phyloP scores from a whole-genome alignment of 306 rosid genomes.

The Luffa aegyptiaca region DNA sequence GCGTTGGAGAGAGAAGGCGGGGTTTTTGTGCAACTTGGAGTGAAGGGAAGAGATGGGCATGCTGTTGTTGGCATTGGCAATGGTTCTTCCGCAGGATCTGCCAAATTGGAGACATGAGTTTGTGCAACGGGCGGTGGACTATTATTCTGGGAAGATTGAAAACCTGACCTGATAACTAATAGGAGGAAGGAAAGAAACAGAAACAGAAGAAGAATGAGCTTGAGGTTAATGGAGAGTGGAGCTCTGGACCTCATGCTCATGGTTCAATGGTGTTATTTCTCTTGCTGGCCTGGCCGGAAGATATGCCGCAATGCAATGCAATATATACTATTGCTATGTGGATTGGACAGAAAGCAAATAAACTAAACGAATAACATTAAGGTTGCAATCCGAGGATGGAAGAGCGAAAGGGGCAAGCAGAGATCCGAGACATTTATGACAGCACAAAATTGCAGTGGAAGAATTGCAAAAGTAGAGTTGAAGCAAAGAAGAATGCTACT shows the following conservation, averaged over 20 bases:
- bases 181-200: slow-evolving; percentile 30
- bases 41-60: slow-evolving; percentile 25
- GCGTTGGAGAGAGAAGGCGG: slow-evolving; percentile 66
- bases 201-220: slow-evolving; percentile 33
- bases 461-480: neutral
- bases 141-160: slow-evolving; percentile 27
- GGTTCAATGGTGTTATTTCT: neutral
- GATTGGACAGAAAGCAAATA: neutral
- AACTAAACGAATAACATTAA: neutral
- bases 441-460: neutral
- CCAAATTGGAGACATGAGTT: slow-evolving; percentile 25
- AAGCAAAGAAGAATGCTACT: slow-evolving; percentile 12
- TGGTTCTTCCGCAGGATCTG: neutral
- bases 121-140: slow-evolving; percentile 15
- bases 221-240: slow-evolving; percentile 32
- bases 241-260: slow-evolving; percentile 30
- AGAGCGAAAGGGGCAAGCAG: no score
- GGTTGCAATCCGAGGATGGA: no score
- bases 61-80: neutral
- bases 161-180: slow-evolving; percentile 34
- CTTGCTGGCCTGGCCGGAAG: no score
- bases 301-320: no score
- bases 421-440: neutral
- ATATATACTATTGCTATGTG: no score
- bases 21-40: slow-evolving; percentile 48